Percentiles rank a stretch among this genome's conserved stretches.
Evolutionary conservation across 768 basidiomycete genomes (phyloP).

Genomic region (Pisolithus tinctorius): DNA sequence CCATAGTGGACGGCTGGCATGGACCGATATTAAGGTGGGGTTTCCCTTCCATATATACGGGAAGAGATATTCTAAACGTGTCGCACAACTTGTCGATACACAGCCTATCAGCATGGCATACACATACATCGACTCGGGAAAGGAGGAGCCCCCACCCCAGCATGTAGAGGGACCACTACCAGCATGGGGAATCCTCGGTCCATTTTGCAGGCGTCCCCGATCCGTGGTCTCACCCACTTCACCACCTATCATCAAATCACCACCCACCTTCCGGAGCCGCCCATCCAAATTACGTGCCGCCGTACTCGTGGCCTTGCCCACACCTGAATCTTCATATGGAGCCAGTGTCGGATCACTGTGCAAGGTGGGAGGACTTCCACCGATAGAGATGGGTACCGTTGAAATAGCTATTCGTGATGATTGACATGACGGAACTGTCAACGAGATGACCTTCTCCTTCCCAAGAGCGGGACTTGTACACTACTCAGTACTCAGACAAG

Average conservation of each 20-base stretch:
- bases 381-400: slow-evolving; percentile 28
- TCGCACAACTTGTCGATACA: neutral
- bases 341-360: slow-evolving; percentile 1
- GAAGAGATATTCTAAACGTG: neutral
- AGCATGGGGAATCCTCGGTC: slow-evolving; percentile 5
- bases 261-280: slow-evolving; percentile 1
- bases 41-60: neutral
- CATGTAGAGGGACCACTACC: slow-evolving; percentile 1
- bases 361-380: slow-evolving; percentile 19
- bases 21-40: slow-evolving; percentile 24
- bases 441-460: too few relatives aligned
- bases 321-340: slow-evolving; percentile 6
- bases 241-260: slow-evolving; percentile 3
- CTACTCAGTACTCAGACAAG: too few relatives aligned
- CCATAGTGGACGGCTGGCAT: slow-evolving; percentile 13
- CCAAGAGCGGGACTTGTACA: too few relatives aligned
- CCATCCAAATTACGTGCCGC: slow-evolving; percentile 30
- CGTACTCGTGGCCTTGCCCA: slow-evolving; percentile 42
- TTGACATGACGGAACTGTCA: too few relatives aligned
- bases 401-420: slow-evolving; percentile 6
- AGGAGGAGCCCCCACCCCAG: slow-evolving; percentile 2
- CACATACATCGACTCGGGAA: slow-evolving; percentile 9
- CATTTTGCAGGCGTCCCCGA: slow-evolving; percentile 13
- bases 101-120: slow-evolving; percentile 22
- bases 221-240: slow-evolving; percentile 7